These are phyloP conservation scores for Paratinospora sagittata DNA, from an alignment of 164 flowering plant genomes.

Conservation along the genomic window DNA sequence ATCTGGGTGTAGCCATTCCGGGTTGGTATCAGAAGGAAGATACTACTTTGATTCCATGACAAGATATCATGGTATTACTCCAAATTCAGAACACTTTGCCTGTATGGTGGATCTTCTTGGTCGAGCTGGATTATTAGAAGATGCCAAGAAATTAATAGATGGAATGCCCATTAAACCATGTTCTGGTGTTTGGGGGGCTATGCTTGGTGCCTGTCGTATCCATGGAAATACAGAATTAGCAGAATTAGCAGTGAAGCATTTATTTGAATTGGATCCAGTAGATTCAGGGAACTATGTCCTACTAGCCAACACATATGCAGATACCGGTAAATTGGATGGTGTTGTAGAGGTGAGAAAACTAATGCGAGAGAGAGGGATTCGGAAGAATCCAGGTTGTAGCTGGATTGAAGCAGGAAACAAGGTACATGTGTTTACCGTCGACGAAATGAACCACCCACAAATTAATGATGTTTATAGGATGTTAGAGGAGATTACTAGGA, in stretches of 20 bases:
- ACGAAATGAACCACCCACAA: constrained; percentile 9
- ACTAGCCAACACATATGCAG: constrained; percentile 3
- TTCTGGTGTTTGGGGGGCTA: constrained; percentile 8
- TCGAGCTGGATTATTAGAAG: constrained; percentile 11
- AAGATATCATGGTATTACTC: constrained; percentile 3
- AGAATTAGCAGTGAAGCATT: constrained; percentile 6
- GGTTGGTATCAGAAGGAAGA: constrained; percentile 8
- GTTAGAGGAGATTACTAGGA: constrained; percentile 6
- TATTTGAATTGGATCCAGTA: constrained; percentile 4
- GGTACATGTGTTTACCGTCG: constrained; percentile 7
- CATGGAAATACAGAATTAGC: constrained; percentile 9
- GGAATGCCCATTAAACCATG: constrained; percentile 2
- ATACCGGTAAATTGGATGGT: constrained; percentile 2
- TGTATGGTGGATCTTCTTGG: constrained; percentile 15
- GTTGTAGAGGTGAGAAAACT: constrained; percentile 6
- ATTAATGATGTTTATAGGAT: constrained; percentile 5
- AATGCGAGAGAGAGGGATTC: constrained; percentile 8
- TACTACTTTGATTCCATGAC: constrained; percentile 4
- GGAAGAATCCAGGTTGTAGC: constrained; percentile 11
- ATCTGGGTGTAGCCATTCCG: constrained; percentile 10
- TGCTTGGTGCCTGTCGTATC: constrained; percentile 10
- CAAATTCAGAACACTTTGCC: constrained; percentile 6
- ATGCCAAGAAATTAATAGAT: constrained; percentile 10
- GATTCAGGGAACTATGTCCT: constrained; percentile 11
- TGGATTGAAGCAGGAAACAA: constrained; percentile 12